Evolutionary conservation across 192 early-diverging fungal genomes (phyloP).

Genomic region (Coemansia sp.): DNA sequence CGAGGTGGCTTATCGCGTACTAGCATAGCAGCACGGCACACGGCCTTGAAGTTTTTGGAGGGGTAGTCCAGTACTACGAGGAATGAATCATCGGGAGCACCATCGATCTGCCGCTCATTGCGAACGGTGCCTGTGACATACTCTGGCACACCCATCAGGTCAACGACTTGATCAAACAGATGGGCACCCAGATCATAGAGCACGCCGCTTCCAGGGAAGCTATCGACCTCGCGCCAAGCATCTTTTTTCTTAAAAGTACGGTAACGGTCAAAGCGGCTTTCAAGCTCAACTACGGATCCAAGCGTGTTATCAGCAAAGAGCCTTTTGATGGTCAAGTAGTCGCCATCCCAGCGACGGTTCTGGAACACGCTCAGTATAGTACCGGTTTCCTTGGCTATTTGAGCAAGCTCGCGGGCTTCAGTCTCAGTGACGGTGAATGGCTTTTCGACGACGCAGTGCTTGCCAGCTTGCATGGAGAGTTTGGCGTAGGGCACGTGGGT

Average conservation of each 20-base stretch:
- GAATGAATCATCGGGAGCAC: slow-evolving; percentile 60
- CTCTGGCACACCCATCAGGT: slow-evolving; percentile 64
- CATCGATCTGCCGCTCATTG: slow-evolving; percentile 62
- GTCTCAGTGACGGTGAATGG: slow-evolving; percentile 63
- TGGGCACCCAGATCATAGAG: slow-evolving; percentile 70
- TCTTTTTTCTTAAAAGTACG: slow-evolving; percentile 59
- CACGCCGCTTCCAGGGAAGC: slow-evolving; percentile 63
- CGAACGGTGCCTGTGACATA: slow-evolving; percentile 57
- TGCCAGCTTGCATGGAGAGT: slow-evolving; percentile 58
- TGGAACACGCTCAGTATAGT: slow-evolving; percentile 69
- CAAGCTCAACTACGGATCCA: slow-evolving; percentile 68
- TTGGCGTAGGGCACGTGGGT: slow-evolving; percentile 61
- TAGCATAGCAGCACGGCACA: slow-evolving; percentile 65
- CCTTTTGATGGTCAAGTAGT: slow-evolving; percentile 69
- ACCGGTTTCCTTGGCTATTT: slow-evolving; percentile 55
- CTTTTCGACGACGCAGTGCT: slow-evolving; percentile 75
- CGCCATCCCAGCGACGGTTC: slow-evolving; percentile 79
- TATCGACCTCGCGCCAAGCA: slow-evolving; percentile 65
- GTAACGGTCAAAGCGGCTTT: slow-evolving; percentile 73
- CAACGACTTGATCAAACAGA: slow-evolving; percentile 63
- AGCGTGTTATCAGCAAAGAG: slow-evolving; percentile 54
- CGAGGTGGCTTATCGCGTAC: slow-evolving; percentile 59
- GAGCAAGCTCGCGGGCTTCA: slow-evolving; percentile 59
- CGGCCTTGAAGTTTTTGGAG: slow-evolving; percentile 55
- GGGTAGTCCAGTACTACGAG: slow-evolving; percentile 59